Evolutionary conservation across 2,329 filamentous ascomycete genomes (phyloP), one percentile per base, ranked within the genome.

Genomic region (Penicillium vulpinum): DNA sequence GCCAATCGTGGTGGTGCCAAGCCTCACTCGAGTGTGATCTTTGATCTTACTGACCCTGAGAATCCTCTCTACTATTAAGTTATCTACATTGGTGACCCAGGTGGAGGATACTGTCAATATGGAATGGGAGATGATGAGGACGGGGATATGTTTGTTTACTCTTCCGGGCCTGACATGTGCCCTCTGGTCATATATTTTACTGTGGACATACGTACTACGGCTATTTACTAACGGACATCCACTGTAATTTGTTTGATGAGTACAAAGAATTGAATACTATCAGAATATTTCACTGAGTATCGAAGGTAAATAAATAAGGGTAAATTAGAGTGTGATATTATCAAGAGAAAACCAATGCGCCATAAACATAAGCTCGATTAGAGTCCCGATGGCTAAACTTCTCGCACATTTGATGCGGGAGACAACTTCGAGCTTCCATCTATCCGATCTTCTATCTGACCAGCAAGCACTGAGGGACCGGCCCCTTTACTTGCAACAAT

Each of bases 21-120:
- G 66, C 83, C 83, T 38, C 83, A 86, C 62, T 84, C 81, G 11
- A 75, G 69, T 43, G 82, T 85, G 57, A 26, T 85, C 49, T 85
- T 83, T 65, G 83, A 85, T 63, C 67, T 85, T 16, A 80, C 80
- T 16, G 82, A 85, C 56, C 82, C 81, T 0, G 65, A 78, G 56
- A 75, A 83, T 54, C 82, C 82, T 13, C 28, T 60, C 15, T 70
- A 71, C 57, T 70, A 70, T 53, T 71, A 63, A 13, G 2, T 11
- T 33, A 10, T 33, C 24, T n/a, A 8, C 3, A 3, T 3, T 28
- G 11, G 4, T 11, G 4, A 22, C 22, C 15, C 2, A 13, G 7
- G 11, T 5, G 15, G 3, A 26, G 10, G 22, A 33, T 10, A 9
- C 13, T 21, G n/a, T 2, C 5, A 26, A 38, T 21, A 11, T 22